Base-by-base conservation (phyloP, 116 monocot species). In the Trichopus zeylanicus region DNA sequence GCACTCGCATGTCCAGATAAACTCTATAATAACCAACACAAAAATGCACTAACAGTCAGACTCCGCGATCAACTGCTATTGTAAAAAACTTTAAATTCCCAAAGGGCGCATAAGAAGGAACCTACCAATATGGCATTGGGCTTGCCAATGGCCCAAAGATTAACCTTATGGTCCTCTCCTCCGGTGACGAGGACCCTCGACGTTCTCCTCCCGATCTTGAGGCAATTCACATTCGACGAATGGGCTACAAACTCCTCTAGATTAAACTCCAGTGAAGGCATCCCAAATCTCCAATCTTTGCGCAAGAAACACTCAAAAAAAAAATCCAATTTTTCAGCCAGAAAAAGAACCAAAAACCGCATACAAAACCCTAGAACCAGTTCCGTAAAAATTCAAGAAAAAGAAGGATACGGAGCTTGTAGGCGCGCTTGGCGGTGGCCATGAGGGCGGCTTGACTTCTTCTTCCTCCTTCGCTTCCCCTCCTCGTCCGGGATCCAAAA, bases 191-290 rank as follows among this genome's bases (percentile, higher is more conserved):
- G 90, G 63, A 95, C 74, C 69, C 95, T 67, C 6, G 90, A 95
- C n/a, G 90, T 90, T 57, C 74, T 86, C 77, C 90, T 81, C 51
- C 95, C 95, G 58, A 95, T 90, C 68, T 90, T 97, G 11, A 97
- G 75, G 62, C 97, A 97, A 64, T 97, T 97, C 28, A 97, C 91
- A 82, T 71, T 91, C 39, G 97, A 90, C 57, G 91, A 61, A 77
- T 97, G 97, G 9, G 97, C 97, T 5, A 91, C 91, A 79, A 97
- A 97, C 55, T 97, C 97, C 84, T 97, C 97, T 97, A 47, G 30
- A 60, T 57, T 63, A 54, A 54, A 67, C 53, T 28, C 3, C 18
- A 25, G 79, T 91, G 70, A 97, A 86, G 86, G 65, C 3, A 57
- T 29, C 18, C 33, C 54, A 68, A 42, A 10, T 3, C 7, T 22